A percentile compares a stretch with the other conserved stretches of the same genome.
Evolutionary conservation across 2,329 filamentous ascomycete genomes (phyloP).

Genomic region (Cercospora beticola): DNA sequence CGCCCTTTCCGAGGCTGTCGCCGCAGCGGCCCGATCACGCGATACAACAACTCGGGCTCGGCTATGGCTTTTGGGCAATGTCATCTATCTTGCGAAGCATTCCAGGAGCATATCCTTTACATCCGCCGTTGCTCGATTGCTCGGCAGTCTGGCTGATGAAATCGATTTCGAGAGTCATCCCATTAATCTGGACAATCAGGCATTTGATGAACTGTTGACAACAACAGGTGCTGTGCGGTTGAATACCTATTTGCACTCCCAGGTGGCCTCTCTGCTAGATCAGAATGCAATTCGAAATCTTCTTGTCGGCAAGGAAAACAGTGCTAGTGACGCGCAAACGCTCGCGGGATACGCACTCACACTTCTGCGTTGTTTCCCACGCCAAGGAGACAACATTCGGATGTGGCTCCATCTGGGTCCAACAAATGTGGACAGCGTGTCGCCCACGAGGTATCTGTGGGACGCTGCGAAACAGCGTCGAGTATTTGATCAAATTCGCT

Average conservation of each 20-base stretch:
- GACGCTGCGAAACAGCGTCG: constrained; percentile 59
- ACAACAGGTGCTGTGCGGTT: constrained; percentile 30
- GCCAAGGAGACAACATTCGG: constrained; percentile 79
- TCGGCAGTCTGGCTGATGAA: constrained; percentile 57
- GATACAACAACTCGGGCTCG: constrained; percentile 40
- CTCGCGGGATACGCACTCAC: constrained; percentile 85
- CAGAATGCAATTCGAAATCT: constrained; percentile 66
- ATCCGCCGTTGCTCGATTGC: constrained; percentile 55
- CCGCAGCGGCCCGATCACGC: constrained; percentile 2
- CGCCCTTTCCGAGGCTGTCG: constrained; percentile 26
- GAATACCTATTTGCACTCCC: constrained; percentile 58
- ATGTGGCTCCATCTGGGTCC: constrained; percentile 85
- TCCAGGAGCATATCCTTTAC: constrained; percentile 48
- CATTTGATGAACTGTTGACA: constrained; percentile 50
- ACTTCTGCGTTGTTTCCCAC: constrained; percentile 79
- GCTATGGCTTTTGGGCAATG: constrained; percentile 59
- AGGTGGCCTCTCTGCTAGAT: constrained; percentile 71
- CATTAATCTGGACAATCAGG: constrained; percentile 34
- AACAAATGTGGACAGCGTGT: constrained; percentile 43
- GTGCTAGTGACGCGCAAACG: constrained; percentile 61
- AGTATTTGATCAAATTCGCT: constrained; percentile 58
- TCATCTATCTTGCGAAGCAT: constrained; percentile 48
- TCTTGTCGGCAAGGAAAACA: constrained; percentile 26
- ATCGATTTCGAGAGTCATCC: constrained; percentile 52
- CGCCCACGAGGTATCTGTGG: constrained; percentile 85